Conservation (phyloP, 2,329 filamentous ascomycete species). For the Aspergillus versicolor region DNA sequence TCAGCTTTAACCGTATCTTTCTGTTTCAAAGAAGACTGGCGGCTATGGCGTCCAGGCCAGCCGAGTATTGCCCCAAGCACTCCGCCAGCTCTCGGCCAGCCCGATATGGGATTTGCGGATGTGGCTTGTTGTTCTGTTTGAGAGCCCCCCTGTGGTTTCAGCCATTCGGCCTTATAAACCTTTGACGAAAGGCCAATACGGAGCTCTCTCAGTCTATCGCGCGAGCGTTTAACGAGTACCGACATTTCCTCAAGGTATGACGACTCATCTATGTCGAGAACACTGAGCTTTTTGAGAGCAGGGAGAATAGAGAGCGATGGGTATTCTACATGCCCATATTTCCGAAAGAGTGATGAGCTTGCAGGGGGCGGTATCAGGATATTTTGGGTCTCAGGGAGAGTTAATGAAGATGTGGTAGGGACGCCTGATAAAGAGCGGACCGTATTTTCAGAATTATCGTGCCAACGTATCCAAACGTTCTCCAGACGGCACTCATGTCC, state of each 20-base stretch:
- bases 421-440: constrained; percentile 19
- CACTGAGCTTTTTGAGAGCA: constrained; percentile 70
- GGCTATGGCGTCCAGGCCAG: constrained; percentile 2
- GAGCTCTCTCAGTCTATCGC: constrained; percentile 65
- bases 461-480: constrained; percentile 78
- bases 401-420: constrained; percentile 17
- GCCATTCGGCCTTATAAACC: constrained; percentile 26
- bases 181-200: constrained; percentile 66
- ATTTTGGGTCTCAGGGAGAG: constrained; percentile 19
- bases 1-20: not conserved
- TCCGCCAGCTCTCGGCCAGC: constrained; percentile 35
- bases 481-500: constrained; percentile 66
- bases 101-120: constrained; percentile 8
- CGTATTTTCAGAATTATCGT: constrained; percentile 64
- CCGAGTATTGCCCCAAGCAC: constrained; percentile 32
- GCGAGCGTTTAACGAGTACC: constrained; percentile 70
- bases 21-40: constrained; percentile 1
- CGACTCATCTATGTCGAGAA: constrained; percentile 79
- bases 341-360: constrained; percentile 45
- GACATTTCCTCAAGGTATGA: constrained; percentile 82
- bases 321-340: constrained; percentile 66
- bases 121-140: constrained; percentile 15
- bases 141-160: constrained; percentile 23
- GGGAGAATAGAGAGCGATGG: constrained; percentile 78
- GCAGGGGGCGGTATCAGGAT: constrained; percentile 16